Conservation (phyloP, 306 rosid genomes). For the Glycine tomentella region DNA sequence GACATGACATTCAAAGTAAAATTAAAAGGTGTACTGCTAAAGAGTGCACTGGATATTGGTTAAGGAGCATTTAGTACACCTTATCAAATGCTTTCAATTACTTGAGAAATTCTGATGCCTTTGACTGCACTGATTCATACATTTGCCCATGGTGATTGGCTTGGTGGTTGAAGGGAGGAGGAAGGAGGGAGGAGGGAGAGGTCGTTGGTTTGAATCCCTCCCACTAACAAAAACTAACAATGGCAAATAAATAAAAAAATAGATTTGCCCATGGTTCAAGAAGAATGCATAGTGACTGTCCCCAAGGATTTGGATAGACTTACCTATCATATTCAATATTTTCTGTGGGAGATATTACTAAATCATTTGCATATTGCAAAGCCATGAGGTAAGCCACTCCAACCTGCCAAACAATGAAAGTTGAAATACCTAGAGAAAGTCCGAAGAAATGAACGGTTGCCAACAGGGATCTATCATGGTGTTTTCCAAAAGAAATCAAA, state of each 20-base stretch:
- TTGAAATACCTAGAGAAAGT: slow-evolving; percentile 29
- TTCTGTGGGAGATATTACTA: slow-evolving; percentile 69
- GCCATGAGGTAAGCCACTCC: slow-evolving; percentile 97
- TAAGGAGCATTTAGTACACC: background rate
- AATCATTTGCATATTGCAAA: slow-evolving; percentile 77
- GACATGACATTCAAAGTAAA: slow-evolving; percentile 27
- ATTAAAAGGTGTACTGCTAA: background rate
- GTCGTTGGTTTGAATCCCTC: no score
- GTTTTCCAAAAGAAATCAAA: slow-evolving; percentile 34
- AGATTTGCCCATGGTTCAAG: slow-evolving; percentile 26
- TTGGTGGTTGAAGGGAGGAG: no score
- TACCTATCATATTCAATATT: slow-evolving; percentile 95
- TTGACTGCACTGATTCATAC: slow-evolving; percentile 21
- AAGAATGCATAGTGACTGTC: slow-evolving; percentile 36
- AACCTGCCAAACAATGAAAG: slow-evolving; percentile 64
- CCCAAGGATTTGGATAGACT: slow-evolving; percentile 46
- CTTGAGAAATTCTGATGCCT: background rate
- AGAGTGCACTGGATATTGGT: background rate
- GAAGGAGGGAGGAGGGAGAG: no score
- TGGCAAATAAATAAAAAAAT: no score
- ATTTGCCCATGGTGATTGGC: background rate
- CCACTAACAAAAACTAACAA: no score
- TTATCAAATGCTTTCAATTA: background rate
- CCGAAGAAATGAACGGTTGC: slow-evolving; percentile 20
- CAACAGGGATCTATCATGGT: slow-evolving; percentile 10